phyloP scores from a whole-genome alignment of 768 basidiomycete species.

The Phaffia australis region DNA sequence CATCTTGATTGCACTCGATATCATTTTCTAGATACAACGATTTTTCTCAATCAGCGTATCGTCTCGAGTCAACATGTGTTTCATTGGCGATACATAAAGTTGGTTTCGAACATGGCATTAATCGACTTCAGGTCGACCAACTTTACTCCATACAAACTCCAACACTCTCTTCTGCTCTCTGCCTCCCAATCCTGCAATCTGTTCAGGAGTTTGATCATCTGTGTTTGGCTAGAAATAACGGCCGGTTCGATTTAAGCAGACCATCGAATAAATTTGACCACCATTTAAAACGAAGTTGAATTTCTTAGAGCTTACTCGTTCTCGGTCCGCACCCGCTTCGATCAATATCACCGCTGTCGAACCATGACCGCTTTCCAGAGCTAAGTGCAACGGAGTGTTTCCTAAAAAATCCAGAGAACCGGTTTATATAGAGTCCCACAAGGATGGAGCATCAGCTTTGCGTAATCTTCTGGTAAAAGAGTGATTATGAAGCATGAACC shows the following conservation, averaged over 20 bases:
- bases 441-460: neutral
- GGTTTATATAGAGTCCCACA: neutral
- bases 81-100: no score
- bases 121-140: constrained; percentile 22
- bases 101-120: neutral
- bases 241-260: neutral
- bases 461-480: neutral
- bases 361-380: constrained; percentile 92
- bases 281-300: neutral
- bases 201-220: constrained; percentile 77
- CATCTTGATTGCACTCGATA: no score
- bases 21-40: no score
- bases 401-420: constrained; percentile 52
- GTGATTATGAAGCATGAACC: constrained; percentile 19
- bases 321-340: constrained; percentile 88
- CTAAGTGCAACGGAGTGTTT: constrained; percentile 91
- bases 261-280: neutral
- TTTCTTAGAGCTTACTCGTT: constrained; percentile 50
- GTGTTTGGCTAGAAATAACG: constrained; percentile 53
- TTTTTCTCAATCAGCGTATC: no score
- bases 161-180: constrained; percentile 70
- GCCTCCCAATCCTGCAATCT: constrained; percentile 81
- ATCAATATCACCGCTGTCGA: constrained; percentile 82
- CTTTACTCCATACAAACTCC: constrained; percentile 49
- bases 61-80: no score